Evolutionary conservation across 2,329 filamentous ascomycete genomes (phyloP), one percentile per base, ranked within the genome.

Genomic region (Penicillium sp.): DNA sequence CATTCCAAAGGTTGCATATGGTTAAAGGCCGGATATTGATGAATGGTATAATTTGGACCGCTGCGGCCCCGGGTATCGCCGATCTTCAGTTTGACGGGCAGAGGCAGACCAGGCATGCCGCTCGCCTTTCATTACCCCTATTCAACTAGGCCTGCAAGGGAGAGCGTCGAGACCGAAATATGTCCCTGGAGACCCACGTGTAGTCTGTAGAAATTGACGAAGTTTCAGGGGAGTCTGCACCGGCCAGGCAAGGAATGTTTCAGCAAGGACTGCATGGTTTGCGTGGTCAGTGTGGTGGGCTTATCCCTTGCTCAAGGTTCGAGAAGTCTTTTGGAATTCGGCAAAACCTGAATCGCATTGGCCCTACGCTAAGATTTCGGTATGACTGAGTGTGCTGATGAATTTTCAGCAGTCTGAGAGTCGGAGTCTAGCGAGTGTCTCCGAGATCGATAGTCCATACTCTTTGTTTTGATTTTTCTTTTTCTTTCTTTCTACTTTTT

Each of bases 151-250:
- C 65, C 72, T 45, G 67, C 71, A 18, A 75, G 78, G n/a, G 65
- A 81, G 73, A 83, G 79, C 60, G 81, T 83, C 42, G 80, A 84
- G 67, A 72, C 82, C 10, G 68, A 80, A 47, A 73, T 74, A 52
- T 63, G 61, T 60, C 54, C 58, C 24, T 63, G 45, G 58, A 45
- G 46, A 15, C 28, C 48, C 53, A 55, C 56, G 51, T 53, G 53
- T 48, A 26, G 24, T 26, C 24, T 7, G 24, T 26, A 18, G 16
- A 45, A 50, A 56, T 52, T 42, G 49, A 49, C 39, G 33, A 36
- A 16, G 47, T 44, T 45, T 51, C 49, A 51, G 36, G 36, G 43
- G 49, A 42, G 42, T 51, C 34, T 36, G 49, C 23, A 42, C 18
- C 15, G 21, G 21, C 34, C 41, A 51, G 13, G 34, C 34, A 36